Evolutionary conservation across 371 early-diverging fungal genomes (phyloP).

Genomic region (Mortierella polycephala): DNA sequence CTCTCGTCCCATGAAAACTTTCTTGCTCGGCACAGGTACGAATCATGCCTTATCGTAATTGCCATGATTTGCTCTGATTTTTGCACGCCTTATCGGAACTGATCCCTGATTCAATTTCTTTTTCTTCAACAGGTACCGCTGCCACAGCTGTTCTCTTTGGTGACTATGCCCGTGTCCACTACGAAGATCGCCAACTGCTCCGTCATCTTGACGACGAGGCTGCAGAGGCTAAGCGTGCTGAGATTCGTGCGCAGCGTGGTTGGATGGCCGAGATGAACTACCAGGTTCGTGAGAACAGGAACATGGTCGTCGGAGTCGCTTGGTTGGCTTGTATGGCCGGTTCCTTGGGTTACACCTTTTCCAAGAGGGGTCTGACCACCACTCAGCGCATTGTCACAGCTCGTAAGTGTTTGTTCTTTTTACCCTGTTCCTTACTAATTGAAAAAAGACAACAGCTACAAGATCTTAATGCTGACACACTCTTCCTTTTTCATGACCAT

Average conservation of each 20-base stretch:
- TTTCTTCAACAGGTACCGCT: conserved; percentile 30
- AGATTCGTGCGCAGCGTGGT: conserved; percentile 53
- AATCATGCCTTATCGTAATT: background rate
- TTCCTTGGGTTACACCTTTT: conserved; percentile 72
- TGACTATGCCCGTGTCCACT: conserved; percentile 53
- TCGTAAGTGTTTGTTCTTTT: conserved; percentile 64
- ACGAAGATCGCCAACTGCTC: conserved; percentile 51
- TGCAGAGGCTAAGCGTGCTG: conserved; percentile 47
- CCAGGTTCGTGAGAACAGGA: conserved; percentile 59
- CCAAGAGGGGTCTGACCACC: conserved; percentile 72
- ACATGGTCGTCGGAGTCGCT: conserved; percentile 68
- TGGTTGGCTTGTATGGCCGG: conserved; percentile 78
- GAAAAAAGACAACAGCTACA: too few species aligned
- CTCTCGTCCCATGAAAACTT: conserved; percentile 43
- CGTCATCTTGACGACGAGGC: conserved; percentile 51
- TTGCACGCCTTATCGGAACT: background rate
- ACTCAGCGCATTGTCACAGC: conserved; percentile 83
- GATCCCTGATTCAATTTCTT: background rate
- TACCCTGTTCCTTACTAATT: background rate
- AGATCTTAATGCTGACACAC: too few species aligned
- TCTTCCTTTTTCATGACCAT: background rate
- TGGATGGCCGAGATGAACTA: conserved; percentile 38
- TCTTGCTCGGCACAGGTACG: conserved; percentile 51
- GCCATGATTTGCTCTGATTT: background rate
- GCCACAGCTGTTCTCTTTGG: conserved; percentile 46